Evolutionary conservation across 2,329 filamentous ascomycete species (phyloP).

Genomic region (Exophiala sideris): DNA sequence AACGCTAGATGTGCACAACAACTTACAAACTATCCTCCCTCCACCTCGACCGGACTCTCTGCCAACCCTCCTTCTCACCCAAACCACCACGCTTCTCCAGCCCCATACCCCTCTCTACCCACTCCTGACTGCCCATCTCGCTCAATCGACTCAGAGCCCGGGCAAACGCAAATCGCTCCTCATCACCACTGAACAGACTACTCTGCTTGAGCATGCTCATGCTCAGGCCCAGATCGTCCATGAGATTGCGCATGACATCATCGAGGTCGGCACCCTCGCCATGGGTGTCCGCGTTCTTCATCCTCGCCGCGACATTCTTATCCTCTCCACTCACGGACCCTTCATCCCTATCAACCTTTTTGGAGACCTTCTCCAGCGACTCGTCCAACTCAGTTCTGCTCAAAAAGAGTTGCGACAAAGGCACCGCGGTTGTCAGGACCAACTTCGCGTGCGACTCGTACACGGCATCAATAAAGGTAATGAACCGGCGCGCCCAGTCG

Average conservation of each 20-base stretch:
- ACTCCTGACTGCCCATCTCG: slow-evolving; percentile 93
- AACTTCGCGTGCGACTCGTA: slow-evolving; percentile 94
- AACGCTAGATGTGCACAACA: background rate
- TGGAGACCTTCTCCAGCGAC: slow-evolving; percentile 44
- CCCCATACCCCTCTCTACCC: slow-evolving; percentile 76
- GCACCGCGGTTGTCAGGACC: slow-evolving; percentile 84
- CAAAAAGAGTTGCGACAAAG: slow-evolving; percentile 80
- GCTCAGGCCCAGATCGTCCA: slow-evolving; percentile 84
- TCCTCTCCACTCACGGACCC: slow-evolving; percentile 26
- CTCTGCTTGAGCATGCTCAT: slow-evolving; percentile 81
- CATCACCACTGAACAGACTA: slow-evolving; percentile 86
- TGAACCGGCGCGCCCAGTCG: slow-evolving; percentile 87
- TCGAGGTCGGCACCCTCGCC: slow-evolving; percentile 54
- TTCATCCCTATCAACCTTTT: slow-evolving; percentile 28
- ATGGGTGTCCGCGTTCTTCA: slow-evolving; percentile 37
- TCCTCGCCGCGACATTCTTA: slow-evolving; percentile 38
- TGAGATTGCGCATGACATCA: slow-evolving; percentile 71
- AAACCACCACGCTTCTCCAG: slow-evolving; percentile 43
- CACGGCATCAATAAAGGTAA: slow-evolving; percentile 95
- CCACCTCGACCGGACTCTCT: slow-evolving; percentile 48
- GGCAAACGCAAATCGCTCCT: slow-evolving; percentile 95
- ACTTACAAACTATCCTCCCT: slow-evolving; percentile 48
- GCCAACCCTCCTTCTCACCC: slow-evolving; percentile 47
- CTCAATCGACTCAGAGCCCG: slow-evolving; percentile 76
- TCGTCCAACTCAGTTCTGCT: slow-evolving; percentile 66